phyloP scores from a whole-genome alignment of 345 rosid genomes.

The Syzygium aromaticum region DNA sequence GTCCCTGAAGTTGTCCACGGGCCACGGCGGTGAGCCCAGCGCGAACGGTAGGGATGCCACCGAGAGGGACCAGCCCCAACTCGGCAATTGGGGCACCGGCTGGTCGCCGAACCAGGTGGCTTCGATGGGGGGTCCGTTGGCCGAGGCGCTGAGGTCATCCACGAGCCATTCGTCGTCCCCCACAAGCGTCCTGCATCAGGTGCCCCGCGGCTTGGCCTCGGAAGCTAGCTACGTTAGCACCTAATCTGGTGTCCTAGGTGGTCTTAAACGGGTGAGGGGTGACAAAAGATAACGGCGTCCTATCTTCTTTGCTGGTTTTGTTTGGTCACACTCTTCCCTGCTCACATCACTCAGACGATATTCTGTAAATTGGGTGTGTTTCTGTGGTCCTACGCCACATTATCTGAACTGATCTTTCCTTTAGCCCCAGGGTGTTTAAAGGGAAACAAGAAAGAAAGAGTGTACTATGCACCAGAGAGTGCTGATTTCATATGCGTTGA shows the following conservation, averaged over 20 bases:
- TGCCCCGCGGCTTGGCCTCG: conserved; percentile 33
- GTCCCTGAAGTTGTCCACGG: conserved; percentile 77
- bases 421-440: background rate
- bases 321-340: background rate
- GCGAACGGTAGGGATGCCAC: background rate
- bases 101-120: conserved; percentile 46
- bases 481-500: background rate
- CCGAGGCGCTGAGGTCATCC: conserved; percentile 73
- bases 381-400: background rate
- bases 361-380: background rate
- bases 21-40: conserved; percentile 34
- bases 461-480: background rate
- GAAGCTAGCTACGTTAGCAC: conserved; percentile 12
- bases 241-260: background rate
- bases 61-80: conserved; percentile 32
- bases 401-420: background rate
- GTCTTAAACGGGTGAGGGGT: background rate
- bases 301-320: background rate
- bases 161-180: conserved; percentile 46
- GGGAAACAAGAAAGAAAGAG: background rate
- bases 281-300: background rate
- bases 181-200: conserved; percentile 66
- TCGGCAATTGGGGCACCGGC: conserved; percentile 44
- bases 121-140: conserved; percentile 89
- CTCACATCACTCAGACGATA: background rate